Evolutionary conservation across 1,284 basidiomycete genomes (phyloP).

Genomic region (Austroboletus novae-zelandiae): DNA sequence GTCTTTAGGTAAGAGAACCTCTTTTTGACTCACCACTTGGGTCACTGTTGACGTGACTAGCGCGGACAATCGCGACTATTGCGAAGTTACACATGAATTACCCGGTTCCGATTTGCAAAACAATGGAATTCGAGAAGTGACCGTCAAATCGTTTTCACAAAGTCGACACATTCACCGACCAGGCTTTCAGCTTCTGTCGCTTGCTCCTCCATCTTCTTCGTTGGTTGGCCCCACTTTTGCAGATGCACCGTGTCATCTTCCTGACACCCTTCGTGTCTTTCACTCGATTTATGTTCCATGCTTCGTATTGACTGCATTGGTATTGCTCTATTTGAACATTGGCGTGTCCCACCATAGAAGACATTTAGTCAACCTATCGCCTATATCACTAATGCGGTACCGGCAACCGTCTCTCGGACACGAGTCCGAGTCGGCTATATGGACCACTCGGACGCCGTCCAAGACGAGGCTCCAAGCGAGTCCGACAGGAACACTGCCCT

Average conservation of each 20-base stretch:
- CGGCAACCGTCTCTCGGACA: constrained; percentile 10
- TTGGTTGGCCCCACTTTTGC: constrained; percentile 20
- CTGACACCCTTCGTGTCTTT: constrained; percentile 66
- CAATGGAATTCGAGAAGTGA: constrained; percentile 57
- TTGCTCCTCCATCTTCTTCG: constrained; percentile 44
- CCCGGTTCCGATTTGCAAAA: constrained; percentile 20
- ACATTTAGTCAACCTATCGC: constrained; percentile 19
- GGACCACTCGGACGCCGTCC: constrained; percentile 27
- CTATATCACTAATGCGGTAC: constrained; percentile 13
- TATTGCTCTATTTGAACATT: constrained; percentile 29
- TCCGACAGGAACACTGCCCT: constrained; percentile 23
- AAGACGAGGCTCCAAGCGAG: constrained; percentile 17
- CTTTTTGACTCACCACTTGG: background rate
- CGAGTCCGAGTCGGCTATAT: constrained; percentile 35
- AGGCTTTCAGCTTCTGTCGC: constrained; percentile 83
- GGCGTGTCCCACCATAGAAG: constrained; percentile 15
- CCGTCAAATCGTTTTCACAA: constrained; percentile 82
- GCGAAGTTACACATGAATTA: constrained; percentile 63
- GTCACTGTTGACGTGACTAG: constrained; percentile 37
- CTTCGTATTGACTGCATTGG: constrained; percentile 24
- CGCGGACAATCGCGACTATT: constrained; percentile 89
- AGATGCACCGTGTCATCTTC: constrained; percentile 66
- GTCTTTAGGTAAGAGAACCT: constrained; percentile 64
- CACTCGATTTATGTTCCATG: constrained; percentile 50
- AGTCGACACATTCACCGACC: constrained; percentile 72